A percentile compares a stretch with the other conserved stretches of the same genome.
Conservation (phyloP, 345 rosid genomes). For the Adansonia digitata region DNA sequence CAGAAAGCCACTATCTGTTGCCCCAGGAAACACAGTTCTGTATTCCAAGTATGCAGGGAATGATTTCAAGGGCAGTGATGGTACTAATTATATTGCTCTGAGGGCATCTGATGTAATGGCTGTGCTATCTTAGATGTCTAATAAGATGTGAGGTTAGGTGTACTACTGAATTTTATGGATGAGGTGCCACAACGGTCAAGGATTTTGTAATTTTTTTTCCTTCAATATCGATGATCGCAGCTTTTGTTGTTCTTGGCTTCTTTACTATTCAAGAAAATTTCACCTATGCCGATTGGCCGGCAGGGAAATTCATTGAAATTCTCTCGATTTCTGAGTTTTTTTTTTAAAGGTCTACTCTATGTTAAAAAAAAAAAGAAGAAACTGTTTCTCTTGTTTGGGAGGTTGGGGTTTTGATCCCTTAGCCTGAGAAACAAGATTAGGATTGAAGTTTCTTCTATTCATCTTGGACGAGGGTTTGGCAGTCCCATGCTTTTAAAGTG, state of each 20-base stretch:
- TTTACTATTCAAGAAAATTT: not conserved
- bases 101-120: slow-evolving; percentile 92
- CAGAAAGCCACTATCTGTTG: slow-evolving; percentile 38
- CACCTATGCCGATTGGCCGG: not conserved
- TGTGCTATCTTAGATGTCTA: slow-evolving; percentile 54
- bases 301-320: not conserved
- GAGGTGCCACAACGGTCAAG: slow-evolving; percentile 19
- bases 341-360: too few relatives aligned
- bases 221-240: slow-evolving; percentile 8
- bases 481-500: too few relatives aligned
- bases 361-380: too few relatives aligned
- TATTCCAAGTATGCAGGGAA: slow-evolving; percentile 92
- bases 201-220: slow-evolving; percentile 14
- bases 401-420: not conserved
- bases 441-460: not conserved
- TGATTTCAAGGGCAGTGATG: slow-evolving; percentile 80
- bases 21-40: slow-evolving; percentile 70
- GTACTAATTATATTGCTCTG: slow-evolving; percentile 70
- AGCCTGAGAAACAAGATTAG: not conserved
- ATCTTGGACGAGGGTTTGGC: not conserved
- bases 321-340: not conserved
- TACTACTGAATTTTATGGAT: slow-evolving; percentile 24
- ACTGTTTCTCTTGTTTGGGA: not conserved
- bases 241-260: not conserved
- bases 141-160: not conserved